Percentiles rank a stretch among this genome's conserved stretches.
These are phyloP conservation scores for Rhodosporidiobolus odoratus DNA, from an alignment of 768 basidiomycete species.

Conservation along the genomic window DNA sequence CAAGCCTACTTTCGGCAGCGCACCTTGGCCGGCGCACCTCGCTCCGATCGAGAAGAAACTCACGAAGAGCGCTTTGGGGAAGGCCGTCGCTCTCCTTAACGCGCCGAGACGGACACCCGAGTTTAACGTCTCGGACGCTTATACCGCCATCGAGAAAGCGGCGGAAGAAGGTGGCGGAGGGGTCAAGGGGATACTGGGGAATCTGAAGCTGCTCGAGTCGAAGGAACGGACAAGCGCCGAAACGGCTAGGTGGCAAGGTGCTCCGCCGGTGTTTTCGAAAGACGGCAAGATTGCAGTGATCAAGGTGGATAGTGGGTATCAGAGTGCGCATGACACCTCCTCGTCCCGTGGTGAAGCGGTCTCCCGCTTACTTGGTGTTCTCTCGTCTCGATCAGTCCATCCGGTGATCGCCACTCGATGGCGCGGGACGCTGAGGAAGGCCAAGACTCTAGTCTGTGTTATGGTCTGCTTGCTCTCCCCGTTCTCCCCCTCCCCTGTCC, in stretches of 20 bases:
- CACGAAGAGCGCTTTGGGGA: constrained; percentile 39
- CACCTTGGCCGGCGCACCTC: constrained; percentile 42
- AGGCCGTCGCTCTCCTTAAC: constrained; percentile 52
- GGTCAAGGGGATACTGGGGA: constrained; percentile 9
- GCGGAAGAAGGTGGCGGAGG: constrained; percentile 16
- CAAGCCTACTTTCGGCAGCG: constrained; percentile 40
- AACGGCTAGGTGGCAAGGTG: constrained; percentile 35
- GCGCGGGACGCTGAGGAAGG: constrained; percentile 48
- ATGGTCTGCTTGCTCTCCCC: constrained; percentile 19
- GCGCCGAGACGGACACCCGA: constrained; percentile 49
- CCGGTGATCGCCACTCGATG: constrained; percentile 54
- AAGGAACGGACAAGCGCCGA: constrained; percentile 28
- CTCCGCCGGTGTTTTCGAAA: constrained; percentile 51
- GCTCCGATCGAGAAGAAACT: constrained; percentile 48
- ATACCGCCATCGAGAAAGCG: constrained; percentile 47
- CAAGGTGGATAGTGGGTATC: constrained; percentile 50
- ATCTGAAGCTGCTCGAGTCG: constrained; percentile 12
- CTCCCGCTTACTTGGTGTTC: background rate
- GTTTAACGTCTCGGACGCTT: constrained; percentile 47
- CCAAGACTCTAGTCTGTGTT: constrained; percentile 34
- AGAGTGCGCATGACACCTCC: constrained; percentile 41
- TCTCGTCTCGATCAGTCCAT: constrained; percentile 42
- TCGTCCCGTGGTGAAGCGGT: background rate
- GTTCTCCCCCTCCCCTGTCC: constrained; percentile 45
- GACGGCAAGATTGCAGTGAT: constrained; percentile 53